Conservation (phyloP, 2,329 filamentous ascomycete species). For the Colletotrichum orbiculare region DNA sequence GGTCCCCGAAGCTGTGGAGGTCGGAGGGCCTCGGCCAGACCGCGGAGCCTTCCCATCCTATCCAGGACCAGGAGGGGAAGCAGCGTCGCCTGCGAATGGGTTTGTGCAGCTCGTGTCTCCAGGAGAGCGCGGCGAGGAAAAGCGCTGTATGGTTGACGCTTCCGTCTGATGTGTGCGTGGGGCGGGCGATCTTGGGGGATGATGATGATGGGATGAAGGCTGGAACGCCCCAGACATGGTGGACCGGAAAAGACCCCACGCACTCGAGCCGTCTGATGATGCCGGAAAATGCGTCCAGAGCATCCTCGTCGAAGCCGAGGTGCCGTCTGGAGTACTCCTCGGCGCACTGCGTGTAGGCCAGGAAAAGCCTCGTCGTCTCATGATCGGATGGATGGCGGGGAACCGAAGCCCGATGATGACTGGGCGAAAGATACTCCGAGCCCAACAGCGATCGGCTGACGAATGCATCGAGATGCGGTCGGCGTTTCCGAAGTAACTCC, state of each 20-base stretch:
- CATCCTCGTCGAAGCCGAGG: constrained; percentile 16
- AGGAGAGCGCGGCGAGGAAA: constrained; percentile 8
- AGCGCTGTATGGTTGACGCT: constrained; percentile 5
- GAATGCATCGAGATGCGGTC: constrained; percentile 11
- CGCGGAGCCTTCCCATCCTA: constrained; percentile 17
- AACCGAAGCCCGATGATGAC: neutral
- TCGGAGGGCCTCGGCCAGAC: constrained; percentile 10
- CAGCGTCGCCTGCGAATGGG: constrained; percentile 12
- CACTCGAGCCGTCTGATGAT: constrained; percentile 16
- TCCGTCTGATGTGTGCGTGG: neutral
- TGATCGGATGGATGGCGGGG: neutral
- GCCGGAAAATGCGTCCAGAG: constrained; percentile 13
- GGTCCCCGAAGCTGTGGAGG: constrained; percentile 1
- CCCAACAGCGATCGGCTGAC: constrained; percentile 18
- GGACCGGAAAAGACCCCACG: constrained; percentile 3
- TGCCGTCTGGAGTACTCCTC: constrained; percentile 16
- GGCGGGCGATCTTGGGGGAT: neutral
- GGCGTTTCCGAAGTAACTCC: constrained; percentile 1
- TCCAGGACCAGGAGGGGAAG: constrained; percentile 23
- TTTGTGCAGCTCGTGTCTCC: constrained; percentile 20
- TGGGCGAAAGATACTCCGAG: constrained; percentile 8
- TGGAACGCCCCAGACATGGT: constrained; percentile 17
- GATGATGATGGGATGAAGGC: constrained; percentile 8
- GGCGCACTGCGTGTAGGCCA: constrained; percentile 15
- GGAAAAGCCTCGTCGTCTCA: constrained; percentile 11